These are phyloP conservation scores for Aspergillus quadricinctus DNA, from an alignment of 2,329 filamentous ascomycete genomes.

Conservation along the genomic window DNA sequence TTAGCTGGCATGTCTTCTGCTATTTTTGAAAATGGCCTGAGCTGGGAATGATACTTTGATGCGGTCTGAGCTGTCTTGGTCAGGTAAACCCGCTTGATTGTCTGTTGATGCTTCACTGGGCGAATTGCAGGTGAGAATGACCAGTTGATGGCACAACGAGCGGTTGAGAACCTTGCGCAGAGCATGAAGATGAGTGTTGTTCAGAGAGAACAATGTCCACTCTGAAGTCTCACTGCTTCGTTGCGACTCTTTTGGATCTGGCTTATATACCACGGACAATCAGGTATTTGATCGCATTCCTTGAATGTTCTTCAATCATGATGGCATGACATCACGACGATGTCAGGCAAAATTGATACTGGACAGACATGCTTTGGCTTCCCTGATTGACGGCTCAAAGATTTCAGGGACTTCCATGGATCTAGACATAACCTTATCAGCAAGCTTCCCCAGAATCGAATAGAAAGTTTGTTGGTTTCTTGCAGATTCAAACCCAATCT, in stretches of 20 bases:
- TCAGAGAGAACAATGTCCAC: neutral
- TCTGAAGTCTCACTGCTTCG: neutral
- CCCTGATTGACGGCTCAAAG: neutral
- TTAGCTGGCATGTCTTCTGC: neutral
- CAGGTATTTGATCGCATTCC: neutral
- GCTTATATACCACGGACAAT: neutral
- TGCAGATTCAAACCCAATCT: neutral
- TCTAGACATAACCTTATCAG: too few species aligned
- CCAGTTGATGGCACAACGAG: neutral
- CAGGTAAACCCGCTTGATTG: neutral
- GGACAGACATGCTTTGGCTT: neutral
- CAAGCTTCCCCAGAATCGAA: neutral
- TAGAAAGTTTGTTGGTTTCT: neutral
- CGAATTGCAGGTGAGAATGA: neutral
- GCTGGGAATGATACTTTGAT: neutral
- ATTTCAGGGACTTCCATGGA: neutral
- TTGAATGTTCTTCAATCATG: neutral
- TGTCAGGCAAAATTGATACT: conserved; percentile 1
- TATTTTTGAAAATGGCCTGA: neutral
- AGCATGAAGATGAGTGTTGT: neutral
- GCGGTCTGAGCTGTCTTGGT: neutral
- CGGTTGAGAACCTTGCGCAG: neutral
- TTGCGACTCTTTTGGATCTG: neutral
- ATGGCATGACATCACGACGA: conserved; percentile 13
- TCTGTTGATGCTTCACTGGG: neutral